phyloP scores from a whole-genome alignment of 106 monocot species.

The Cymbidium sinense region DNA sequence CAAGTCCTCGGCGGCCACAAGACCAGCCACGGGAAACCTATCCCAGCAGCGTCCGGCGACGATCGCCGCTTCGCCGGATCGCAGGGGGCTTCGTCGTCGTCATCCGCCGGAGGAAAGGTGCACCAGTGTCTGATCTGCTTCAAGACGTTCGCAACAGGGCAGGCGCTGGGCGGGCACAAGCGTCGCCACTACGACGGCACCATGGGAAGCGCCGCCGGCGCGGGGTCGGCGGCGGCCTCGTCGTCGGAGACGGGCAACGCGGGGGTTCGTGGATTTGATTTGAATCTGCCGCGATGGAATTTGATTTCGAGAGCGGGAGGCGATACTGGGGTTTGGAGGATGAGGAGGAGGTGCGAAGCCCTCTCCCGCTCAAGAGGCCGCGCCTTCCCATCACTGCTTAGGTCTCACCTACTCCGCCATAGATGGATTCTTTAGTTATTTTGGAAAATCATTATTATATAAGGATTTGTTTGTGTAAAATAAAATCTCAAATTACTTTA shows the following conservation, averaged over 20 bases:
- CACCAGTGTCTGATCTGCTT: slow-evolving; percentile 35
- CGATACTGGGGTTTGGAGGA: background rate
- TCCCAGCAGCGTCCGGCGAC: background rate
- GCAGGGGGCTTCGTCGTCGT: background rate
- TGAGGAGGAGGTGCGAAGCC: background rate
- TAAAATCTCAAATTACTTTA: too few species aligned
- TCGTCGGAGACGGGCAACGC: background rate
- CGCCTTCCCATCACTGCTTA: background rate
- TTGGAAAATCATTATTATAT: too few species aligned
- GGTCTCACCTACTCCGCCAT: too few species aligned
- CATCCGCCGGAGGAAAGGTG: slow-evolving; percentile 6
- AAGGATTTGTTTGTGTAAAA: too few species aligned
- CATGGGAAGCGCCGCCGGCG: background rate
- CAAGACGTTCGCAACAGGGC: slow-evolving; percentile 40
- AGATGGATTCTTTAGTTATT: too few species aligned
- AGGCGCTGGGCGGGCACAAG: slow-evolving; percentile 71
- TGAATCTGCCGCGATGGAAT: background rate
- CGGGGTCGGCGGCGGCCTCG: background rate
- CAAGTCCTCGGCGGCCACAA: slow-evolving; percentile 55
- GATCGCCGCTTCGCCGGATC: background rate
- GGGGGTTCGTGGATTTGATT: background rate
- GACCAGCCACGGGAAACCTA: slow-evolving; percentile 25
- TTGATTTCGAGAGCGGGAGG: too few species aligned
- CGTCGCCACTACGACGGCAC: slow-evolving; percentile 43
- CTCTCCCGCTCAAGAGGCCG: background rate